Evolutionary conservation across 345 rosid genomes (phyloP), one percentile per base, ranked within the genome.

Genomic region (Fremontodendron californicum): DNA sequence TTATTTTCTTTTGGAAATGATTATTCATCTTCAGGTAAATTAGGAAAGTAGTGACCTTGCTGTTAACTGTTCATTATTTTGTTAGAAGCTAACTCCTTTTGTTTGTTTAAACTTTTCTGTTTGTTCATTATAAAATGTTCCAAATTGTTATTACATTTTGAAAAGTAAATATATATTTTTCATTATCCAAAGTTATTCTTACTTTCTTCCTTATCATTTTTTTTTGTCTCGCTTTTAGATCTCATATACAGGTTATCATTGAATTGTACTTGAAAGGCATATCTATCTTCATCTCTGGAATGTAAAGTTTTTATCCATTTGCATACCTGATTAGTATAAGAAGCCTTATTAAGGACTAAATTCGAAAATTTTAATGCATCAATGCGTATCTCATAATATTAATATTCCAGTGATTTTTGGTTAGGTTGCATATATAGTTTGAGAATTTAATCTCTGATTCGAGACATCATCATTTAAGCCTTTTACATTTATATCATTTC

Each of bases 1-100:
- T 78, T 87, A 62, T 85, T 90, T 62, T 85, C 91, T 49, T 84
- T 90, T 61, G 81, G 84, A 79, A 84, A 85, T 83, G 98, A 85
- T 60, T 67, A 82, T 65, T 84, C 87, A 16, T 75, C 91, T 60
- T 76, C 93, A 51, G 97, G 98, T 92, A 82, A 72, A 51, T 51
- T 69, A 52, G 58, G 33, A 60, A 62, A 62, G 48, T 66, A 46
- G 29, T 31, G 25, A 35, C 63, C 45, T 54, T 10, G 23, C 18
- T 1, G 31, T 21, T 71, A 45, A 61, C 21, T 21, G 8, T 61
- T 33, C 40, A 19, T 33, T 19, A 69, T 29, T n/a, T 57, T 70
- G 11, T 60, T 76, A 18, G 15, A 33, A 18, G 29, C 19, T 40
- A 11, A 51, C 8, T 45, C 35, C 6, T 16, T 29, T 49, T 42